A percentile compares a stretch with the other conserved stretches of the same genome.
These are phyloP conservation scores for Gigaspora rosea DNA, from an alignment of 192 early-diverging fungal genomes.

Conservation along the genomic window DNA sequence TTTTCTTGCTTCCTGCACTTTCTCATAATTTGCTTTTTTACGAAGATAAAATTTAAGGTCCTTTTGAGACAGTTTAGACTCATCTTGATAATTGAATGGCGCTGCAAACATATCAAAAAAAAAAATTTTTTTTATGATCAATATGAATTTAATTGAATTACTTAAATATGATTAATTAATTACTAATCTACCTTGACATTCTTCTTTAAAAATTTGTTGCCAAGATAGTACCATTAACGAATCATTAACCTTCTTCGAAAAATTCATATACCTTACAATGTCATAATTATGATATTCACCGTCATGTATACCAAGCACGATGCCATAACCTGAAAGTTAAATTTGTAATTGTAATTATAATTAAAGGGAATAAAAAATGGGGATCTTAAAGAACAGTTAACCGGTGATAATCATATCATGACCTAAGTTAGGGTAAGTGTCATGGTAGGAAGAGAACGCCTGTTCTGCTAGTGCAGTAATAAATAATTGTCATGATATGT, in stretches of 20 bases:
- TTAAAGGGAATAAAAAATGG: neutral
- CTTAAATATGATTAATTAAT: neutral
- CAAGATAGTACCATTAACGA: conserved; percentile 71
- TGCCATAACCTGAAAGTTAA: conserved; percentile 48
- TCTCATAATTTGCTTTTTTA: conserved; percentile 51
- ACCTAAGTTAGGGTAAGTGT: too few species aligned
- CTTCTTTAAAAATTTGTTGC: conserved; percentile 61
- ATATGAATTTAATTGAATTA: neutral
- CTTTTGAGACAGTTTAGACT: conserved; percentile 48
- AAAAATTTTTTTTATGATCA: neutral
- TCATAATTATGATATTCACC: conserved; percentile 75
- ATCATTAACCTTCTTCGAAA: conserved; percentile 51
- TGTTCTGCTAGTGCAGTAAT: too few species aligned
- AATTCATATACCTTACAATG: conserved; percentile 76
- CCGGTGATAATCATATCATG: too few species aligned
- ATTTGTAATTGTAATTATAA: neutral
- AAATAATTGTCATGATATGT: too few species aligned
- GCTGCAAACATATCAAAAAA: conserved; percentile 32
- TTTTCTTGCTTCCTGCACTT: conserved; percentile 52
- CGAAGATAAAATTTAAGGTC: conserved; percentile 58
- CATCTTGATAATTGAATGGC: conserved; percentile 58
- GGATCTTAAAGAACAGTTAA: too few species aligned
- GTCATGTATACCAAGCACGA: conserved; percentile 72
- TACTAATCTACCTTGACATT: conserved; percentile 50
- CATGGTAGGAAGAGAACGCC: too few species aligned